Conservation (phyloP, 1,139 yeast genomes). For the Zygotorulaspora mrakii region DNA sequence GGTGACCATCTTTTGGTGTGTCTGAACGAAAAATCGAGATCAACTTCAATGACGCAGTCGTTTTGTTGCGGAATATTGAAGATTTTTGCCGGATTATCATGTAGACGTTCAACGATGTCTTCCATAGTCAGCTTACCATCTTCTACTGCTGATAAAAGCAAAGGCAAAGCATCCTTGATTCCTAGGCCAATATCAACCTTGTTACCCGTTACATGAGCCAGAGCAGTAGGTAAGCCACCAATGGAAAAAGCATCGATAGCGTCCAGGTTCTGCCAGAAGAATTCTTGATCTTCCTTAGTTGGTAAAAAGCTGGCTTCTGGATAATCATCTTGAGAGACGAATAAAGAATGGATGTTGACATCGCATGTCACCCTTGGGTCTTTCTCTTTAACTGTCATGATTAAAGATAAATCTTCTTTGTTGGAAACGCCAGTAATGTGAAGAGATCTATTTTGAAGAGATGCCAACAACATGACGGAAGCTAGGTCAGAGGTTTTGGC, state of each 20-base stretch:
- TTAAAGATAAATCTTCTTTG: slow-evolving; percentile 77
- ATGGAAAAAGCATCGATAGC: slow-evolving; percentile 83
- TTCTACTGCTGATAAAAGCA: slow-evolving; percentile 75
- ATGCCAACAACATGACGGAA: slow-evolving; percentile 81
- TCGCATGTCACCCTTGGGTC: slow-evolving; percentile 85
- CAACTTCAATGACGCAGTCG: slow-evolving; percentile 73
- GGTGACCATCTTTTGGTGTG: slow-evolving; percentile 51
- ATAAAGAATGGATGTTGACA: slow-evolving; percentile 76
- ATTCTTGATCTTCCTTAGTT: slow-evolving; percentile 71
- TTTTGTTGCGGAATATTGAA: slow-evolving; percentile 77
- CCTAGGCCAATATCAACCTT: slow-evolving; percentile 70
- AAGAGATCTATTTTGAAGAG: slow-evolving; percentile 78
- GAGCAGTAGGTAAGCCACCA: slow-evolving; percentile 71
- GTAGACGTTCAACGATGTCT: slow-evolving; percentile 70
- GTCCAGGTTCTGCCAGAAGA: slow-evolving; percentile 73
- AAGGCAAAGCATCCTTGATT: slow-evolving; percentile 73
- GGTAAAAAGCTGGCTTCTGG: slow-evolving; percentile 74
- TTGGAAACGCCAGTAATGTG: slow-evolving; percentile 86
- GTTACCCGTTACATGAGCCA: slow-evolving; percentile 63
- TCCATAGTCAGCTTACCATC: slow-evolving; percentile 67
- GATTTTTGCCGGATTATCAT: slow-evolving; percentile 76
- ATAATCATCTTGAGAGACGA: slow-evolving; percentile 67
- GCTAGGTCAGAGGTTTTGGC: slow-evolving; percentile 92
- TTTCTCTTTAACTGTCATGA: slow-evolving; percentile 81
- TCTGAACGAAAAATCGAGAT: slow-evolving; percentile 59